phyloP scores from a whole-genome alignment of 768 basidiomycete species.

The Pleurotus sapidus region DNA sequence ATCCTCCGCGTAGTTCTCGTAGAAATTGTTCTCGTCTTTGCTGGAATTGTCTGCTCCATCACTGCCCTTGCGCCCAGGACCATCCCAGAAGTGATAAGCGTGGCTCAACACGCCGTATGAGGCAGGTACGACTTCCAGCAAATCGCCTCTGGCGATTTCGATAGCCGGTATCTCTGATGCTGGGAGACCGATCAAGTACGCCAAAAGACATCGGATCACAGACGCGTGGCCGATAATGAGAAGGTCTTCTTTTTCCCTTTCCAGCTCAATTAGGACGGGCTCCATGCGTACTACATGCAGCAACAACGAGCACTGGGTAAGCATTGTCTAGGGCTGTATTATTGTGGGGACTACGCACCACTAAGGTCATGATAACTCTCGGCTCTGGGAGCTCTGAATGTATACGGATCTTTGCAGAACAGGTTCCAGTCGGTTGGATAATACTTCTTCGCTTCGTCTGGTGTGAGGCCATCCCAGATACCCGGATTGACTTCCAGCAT shows the following conservation, averaged over 20 bases:
- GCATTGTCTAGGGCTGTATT: constrained; percentile 9
- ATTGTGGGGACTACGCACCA: constrained; percentile 39
- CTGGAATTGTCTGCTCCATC: constrained; percentile 28
- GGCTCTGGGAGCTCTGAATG: constrained; percentile 87
- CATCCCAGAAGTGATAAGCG: constrained; percentile 92
- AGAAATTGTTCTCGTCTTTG: constrained; percentile 75
- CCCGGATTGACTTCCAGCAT: constrained; percentile 99
- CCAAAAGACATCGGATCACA: constrained; percentile 93
- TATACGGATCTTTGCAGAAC: constrained; percentile 90
- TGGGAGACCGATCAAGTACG: constrained; percentile 90
- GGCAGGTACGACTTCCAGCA: constrained; percentile 90
- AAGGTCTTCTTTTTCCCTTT: constrained; percentile 91
- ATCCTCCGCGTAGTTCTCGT: constrained; percentile 85
- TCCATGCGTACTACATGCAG: constrained; percentile 77
- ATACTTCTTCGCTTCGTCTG: constrained; percentile 83
- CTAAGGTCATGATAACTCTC: constrained; percentile 97
- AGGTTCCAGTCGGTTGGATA: constrained; percentile 95
- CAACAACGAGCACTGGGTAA: constrained; percentile 3
- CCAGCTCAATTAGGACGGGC: constrained; percentile 88
- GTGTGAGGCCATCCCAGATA: constrained; percentile 94
- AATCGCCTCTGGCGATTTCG: constrained; percentile 93
- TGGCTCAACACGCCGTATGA: constrained; percentile 89
- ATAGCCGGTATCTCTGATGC: constrained; percentile 97
- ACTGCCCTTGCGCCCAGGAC: constrained; percentile 61
- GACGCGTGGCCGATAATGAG: constrained; percentile 97